Conservation (phyloP, 495 filamentous ascomycete species). For the Penicillium canescens region DNA sequence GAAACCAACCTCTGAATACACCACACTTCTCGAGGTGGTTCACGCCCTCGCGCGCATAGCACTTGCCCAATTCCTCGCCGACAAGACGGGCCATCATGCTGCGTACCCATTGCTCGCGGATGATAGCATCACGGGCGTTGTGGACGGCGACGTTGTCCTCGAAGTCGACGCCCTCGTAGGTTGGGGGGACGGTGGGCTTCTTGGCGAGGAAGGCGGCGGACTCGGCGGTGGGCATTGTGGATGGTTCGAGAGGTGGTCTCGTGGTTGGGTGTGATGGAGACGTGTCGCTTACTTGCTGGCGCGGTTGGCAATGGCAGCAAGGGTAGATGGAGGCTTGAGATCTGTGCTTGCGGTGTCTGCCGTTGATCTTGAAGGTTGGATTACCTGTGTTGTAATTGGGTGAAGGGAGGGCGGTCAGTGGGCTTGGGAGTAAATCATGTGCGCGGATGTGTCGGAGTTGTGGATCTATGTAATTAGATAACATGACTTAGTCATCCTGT, state of each 20-base stretch:
- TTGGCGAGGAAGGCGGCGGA: conserved; percentile 88
- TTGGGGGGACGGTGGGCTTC: conserved; percentile 91
- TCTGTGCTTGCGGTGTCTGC: conserved; percentile 20
- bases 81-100: conserved; percentile 96
- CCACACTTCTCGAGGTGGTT: conserved; percentile 99
- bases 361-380: conserved; percentile 24
- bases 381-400: conserved; percentile 23
- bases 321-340: conserved; percentile 4
- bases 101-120: conserved; percentile 96
- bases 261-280: not conserved
- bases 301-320: conserved; percentile 2
- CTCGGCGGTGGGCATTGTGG: conserved; percentile 84
- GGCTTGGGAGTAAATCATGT: not conserved
- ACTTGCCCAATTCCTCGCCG: conserved; percentile 92
- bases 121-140: conserved; percentile 89
- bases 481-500: too few species aligned
- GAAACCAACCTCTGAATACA: conserved; percentile 71
- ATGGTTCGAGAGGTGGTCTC: conserved; percentile 1
- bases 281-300: not conserved
- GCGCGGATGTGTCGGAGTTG: too few species aligned
- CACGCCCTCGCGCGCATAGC: conserved; percentile 90
- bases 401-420: conserved; percentile 17
- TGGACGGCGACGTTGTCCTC: conserved; percentile 87
- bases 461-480: too few species aligned
- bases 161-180: conserved; percentile 97